Evolutionary conservation across 2,329 filamentous ascomycete species (phyloP), one percentile per base, ranked within the genome.

Genomic region (Aspergillus thermomutatus): DNA sequence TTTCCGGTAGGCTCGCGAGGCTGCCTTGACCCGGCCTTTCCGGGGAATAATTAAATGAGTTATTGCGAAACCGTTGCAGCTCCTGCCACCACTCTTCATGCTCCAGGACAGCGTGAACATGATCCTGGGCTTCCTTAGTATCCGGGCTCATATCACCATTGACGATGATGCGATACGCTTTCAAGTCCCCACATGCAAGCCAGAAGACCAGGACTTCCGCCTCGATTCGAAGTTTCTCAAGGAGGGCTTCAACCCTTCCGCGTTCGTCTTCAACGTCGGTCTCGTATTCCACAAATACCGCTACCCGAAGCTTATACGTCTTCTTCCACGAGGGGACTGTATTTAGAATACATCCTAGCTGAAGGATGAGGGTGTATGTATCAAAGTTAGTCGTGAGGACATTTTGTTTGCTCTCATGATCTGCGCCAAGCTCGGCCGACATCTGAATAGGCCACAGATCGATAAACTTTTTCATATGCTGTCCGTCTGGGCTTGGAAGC

Each of bases 371-470:
- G 0, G 91, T 85, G 82, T 92, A 95, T 0, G 91, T 96, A 71
- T 96, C 91, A 70, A 96, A 95, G 63, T 96, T 96, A 0, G 90
- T 94, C 0, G 91, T 95, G 54, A 93, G 73, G 5, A 94, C 80
- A 65, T 85, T 86, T 59, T 82, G 77, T 58, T 81, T 82, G 60
- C 81, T 86, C 67, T 85, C 83, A 1, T 81, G 82, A 61, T 88
- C 86, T 1, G 87, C 80, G 0, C 85, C 83, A 34, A 94, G 83
- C 65, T 93, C 90, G 1, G 91, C 91, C 5, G 91, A 93, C 90
- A 96, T 96, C 63, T 96, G 92, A 53, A 96, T 94, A 0, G 91
- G 91, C 91, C 91, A 96, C 4, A 96, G 77, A 67, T 96, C 91
- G 59, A 96, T 90, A 66, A 88, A 93, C 66, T 86, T 90, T 69